A percentile compares a stretch with the other conserved stretches of the same genome.
Conservation (phyloP, 148 eudicot species). For the Diospyros kaki region DNA sequence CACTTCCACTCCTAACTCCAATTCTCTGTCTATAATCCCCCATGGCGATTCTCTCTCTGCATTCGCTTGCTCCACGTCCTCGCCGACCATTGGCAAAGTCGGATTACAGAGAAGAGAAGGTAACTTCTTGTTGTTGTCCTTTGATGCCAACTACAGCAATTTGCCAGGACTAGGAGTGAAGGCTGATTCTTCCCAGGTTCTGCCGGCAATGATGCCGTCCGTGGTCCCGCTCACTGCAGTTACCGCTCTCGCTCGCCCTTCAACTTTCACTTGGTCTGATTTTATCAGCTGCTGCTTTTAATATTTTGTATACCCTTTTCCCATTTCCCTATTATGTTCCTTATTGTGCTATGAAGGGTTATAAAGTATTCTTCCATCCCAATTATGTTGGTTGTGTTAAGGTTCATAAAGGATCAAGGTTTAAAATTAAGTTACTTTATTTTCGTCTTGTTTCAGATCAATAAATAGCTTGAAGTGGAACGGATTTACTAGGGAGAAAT, state of each 20-base stretch:
- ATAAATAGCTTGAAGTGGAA: not conserved
- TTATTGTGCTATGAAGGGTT: not conserved
- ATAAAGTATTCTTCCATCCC: not conserved
- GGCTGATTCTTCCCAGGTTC: slow-evolving; percentile 50
- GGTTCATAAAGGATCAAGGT: too few relatives aligned
- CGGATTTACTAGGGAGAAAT: not conserved
- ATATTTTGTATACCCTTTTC: too few relatives aligned
- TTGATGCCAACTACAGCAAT: slow-evolving; percentile 36
- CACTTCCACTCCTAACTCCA: slow-evolving; percentile 5
- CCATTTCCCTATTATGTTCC: not conserved
- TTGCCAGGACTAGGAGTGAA: slow-evolving; percentile 22
- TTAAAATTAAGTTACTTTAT: too few relatives aligned
- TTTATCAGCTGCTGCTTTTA: not conserved
- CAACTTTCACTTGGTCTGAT: slow-evolving; percentile 82
- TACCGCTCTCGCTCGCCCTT: slow-evolving; percentile 74
- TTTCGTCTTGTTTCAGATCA: not conserved
- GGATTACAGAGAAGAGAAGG: slow-evolving; percentile 75
- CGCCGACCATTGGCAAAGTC: slow-evolving; percentile 69
- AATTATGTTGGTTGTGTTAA: not conserved
- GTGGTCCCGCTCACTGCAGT: slow-evolving; percentile 88
- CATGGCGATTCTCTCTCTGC: slow-evolving; percentile 26
- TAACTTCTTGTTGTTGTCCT: slow-evolving; percentile 60
- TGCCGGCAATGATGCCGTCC: slow-evolving; percentile 84
- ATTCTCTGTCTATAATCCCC: slow-evolving; percentile 4
- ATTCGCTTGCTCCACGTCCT: slow-evolving; percentile 56